Evolutionary conservation across 2,329 filamentous ascomycete genomes (phyloP).

Genomic region (Atkinsonella texensis): DNA sequence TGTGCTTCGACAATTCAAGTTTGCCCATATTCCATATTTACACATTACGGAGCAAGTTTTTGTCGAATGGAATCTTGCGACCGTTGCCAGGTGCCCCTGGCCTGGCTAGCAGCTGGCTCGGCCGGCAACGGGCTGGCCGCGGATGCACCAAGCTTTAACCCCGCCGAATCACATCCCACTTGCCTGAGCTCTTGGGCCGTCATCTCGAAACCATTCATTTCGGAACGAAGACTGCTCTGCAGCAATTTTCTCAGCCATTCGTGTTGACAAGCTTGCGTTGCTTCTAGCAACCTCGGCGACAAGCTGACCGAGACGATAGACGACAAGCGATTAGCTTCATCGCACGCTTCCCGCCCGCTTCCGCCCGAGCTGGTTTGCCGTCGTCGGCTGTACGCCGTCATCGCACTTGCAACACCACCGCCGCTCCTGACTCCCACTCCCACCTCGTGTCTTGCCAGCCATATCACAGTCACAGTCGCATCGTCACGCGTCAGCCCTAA

Average conservation of each 20-base stretch:
- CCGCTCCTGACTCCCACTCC: not conserved
- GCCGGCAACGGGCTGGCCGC: not conserved
- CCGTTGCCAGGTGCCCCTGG: not conserved
- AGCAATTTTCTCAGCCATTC: not conserved
- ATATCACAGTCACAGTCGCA: not conserved
- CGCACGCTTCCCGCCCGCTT: not conserved
- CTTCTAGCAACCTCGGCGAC: not conserved
- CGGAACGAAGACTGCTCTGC: not conserved
- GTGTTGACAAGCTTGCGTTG: not conserved
- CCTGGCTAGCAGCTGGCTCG: not conserved
- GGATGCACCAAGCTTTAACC: not conserved
- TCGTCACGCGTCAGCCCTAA: slow-evolving; percentile 4
- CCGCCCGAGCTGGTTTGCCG: not conserved
- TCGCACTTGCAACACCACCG: not conserved
- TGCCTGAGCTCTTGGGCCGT: not conserved
- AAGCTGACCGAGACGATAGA: not conserved
- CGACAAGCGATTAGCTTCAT: not conserved
- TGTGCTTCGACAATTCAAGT: too few relatives aligned
- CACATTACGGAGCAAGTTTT: too few relatives aligned
- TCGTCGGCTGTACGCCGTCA: not conserved
- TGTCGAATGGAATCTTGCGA: too few relatives aligned
- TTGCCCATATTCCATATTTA: too few relatives aligned
- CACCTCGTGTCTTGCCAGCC: not conserved
- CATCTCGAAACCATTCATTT: not conserved
- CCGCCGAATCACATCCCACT: not conserved